Evolutionary conservation across 805 yeast genomes (phyloP).

Genomic region (Spathaspora sp.): DNA sequence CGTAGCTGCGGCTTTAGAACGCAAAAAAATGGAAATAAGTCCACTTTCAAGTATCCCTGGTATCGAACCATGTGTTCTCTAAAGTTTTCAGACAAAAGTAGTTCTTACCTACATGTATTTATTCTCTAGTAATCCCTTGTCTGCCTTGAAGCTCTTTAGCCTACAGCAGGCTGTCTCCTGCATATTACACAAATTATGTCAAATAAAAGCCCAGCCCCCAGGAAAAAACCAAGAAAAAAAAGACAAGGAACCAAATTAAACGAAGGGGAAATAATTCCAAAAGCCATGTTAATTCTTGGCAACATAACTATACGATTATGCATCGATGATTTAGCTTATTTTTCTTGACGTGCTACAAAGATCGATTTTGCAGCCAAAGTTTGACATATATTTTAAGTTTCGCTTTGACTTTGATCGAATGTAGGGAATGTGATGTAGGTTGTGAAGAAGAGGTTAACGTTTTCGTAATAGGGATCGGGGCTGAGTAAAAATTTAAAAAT

Average conservation of each 20-base stretch:
- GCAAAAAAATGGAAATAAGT: no score
- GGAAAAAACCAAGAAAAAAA: slow-evolving; percentile 1
- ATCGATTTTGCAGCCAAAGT: background rate
- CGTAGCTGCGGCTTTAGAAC: no score
- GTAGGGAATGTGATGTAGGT: background rate
- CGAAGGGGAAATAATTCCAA: background rate
- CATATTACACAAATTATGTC: background rate
- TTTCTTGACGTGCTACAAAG: background rate
- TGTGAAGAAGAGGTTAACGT: background rate
- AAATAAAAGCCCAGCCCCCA: background rate
- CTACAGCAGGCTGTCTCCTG: background rate
- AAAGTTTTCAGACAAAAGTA: background rate
- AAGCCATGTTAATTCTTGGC: slow-evolving; percentile 2
- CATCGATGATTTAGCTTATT: background rate
- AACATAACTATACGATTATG: background rate
- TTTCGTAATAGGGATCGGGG: background rate
- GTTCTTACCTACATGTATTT: background rate
- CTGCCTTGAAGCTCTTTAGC: background rate
- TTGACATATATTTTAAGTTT: background rate
- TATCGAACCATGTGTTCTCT: no score
- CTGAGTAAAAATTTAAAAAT: background rate
- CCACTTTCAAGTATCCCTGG: background rate
- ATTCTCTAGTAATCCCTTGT: background rate
- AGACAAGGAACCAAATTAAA: background rate
- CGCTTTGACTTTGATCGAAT: background rate